Evolutionary conservation across 202 grass and related monocot species (phyloP).

Genomic region (Schoenoplectus tabernaemontani): DNA sequence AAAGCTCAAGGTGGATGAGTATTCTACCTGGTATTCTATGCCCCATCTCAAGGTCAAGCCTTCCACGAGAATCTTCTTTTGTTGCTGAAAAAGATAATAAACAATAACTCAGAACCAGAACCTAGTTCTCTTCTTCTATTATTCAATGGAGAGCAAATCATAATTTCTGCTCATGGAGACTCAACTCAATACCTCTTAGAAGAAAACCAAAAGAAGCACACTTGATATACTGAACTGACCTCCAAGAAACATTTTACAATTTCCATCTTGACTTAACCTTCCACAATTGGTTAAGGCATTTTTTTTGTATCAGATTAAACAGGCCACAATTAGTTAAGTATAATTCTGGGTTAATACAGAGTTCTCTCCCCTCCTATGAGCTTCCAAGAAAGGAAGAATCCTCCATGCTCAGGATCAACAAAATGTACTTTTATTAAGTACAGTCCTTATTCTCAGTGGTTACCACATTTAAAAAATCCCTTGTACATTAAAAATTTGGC

Average conservation of each 20-base stretch:
- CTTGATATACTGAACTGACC: too few species aligned
- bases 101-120: constrained; percentile 23
- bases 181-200: neutral
- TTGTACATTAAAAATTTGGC: neutral
- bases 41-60: constrained; percentile 33
- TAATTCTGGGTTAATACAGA: neutral
- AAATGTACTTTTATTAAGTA: neutral
- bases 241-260: neutral
- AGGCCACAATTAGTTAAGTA: neutral
- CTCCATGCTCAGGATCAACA: neutral
- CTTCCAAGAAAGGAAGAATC: neutral
- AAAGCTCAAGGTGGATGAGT: neutral
- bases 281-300: neutral
- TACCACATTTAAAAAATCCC: neutral
- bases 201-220: neutral
- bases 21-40: constrained; percentile 33
- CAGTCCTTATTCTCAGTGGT: neutral
- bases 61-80: constrained; percentile 35
- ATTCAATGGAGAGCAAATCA: neutral
- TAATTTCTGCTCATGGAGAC: neutral
- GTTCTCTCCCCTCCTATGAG: neutral
- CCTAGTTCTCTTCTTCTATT: too few species aligned
- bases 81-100: constrained; percentile 30
- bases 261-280: neutral
- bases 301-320: neutral